Percentiles rank a stretch among this genome's conserved stretches.
These are phyloP conservation scores for Candida manassasensis DNA, from an alignment of 805 yeast species.

Conservation along the genomic window DNA sequence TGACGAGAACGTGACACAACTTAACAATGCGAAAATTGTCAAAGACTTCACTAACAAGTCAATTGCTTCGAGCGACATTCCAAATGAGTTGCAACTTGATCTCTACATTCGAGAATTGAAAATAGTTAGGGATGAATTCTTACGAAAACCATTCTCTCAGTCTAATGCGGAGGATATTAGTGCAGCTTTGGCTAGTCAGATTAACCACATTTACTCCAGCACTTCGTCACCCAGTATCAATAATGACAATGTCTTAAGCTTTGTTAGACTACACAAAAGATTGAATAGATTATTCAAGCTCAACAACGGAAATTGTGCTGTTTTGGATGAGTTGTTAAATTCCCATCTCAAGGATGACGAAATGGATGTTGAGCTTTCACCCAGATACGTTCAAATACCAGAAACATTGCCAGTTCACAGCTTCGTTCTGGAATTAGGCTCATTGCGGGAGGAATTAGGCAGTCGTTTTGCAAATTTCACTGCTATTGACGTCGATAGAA, in stretches of 20 bases:
- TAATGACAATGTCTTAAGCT: slow-evolving; percentile 10
- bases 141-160: slow-evolving; percentile 1
- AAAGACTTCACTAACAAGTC: too few relatives aligned
- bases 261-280: slow-evolving; percentile 14
- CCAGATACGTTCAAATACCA: slow-evolving; percentile 13
- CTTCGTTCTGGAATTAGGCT: slow-evolving; percentile 8
- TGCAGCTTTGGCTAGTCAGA: neutral
- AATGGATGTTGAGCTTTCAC: neutral
- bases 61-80: neutral
- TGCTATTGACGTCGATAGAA: slow-evolving; percentile 11
- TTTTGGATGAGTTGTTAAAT: slow-evolving; percentile 39
- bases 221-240: slow-evolving; percentile 2
- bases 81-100: slow-evolving; percentile 4
- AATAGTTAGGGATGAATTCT: slow-evolving; percentile 5
- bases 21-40: too few relatives aligned
- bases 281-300: slow-evolving; percentile 31
- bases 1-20: too few relatives aligned
- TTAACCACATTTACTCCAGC: slow-evolving; percentile 4
- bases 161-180: slow-evolving; percentile 1
- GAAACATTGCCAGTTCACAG: slow-evolving; percentile 12
- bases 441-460: slow-evolving; percentile 4
- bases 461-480: slow-evolving; percentile 6
- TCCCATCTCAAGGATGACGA: neutral
- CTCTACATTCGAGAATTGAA: slow-evolving; percentile 4
- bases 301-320: slow-evolving; percentile 57